phyloP scores from a whole-genome alignment of 2,329 filamentous ascomycete species.

The Kalaharituber pfeilii region DNA sequence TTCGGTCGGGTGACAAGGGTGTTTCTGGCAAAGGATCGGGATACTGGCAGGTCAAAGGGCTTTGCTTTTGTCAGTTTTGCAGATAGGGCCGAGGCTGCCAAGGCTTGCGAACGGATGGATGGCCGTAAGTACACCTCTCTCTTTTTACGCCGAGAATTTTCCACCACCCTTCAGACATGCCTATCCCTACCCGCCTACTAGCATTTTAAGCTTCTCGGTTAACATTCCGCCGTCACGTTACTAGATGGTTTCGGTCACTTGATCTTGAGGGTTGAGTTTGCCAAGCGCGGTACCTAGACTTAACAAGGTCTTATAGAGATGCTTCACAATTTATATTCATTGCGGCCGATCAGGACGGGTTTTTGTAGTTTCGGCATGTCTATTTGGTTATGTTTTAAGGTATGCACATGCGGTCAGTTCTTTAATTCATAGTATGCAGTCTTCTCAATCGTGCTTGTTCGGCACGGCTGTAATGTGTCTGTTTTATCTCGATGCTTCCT shows the following conservation, averaged over 20 bases:
- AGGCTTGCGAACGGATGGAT: conserved; percentile 95
- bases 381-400: neutral
- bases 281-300: conserved; percentile 40
- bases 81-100: conserved; percentile 73
- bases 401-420: neutral
- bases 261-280: conserved; percentile 74
- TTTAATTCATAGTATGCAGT: neutral
- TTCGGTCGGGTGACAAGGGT: conserved; percentile 94
- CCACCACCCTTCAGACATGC: too few species aligned
- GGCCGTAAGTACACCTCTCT: conserved; percentile 42
- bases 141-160: too few species aligned
- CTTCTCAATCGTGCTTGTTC: too few species aligned
- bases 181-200: too few species aligned
- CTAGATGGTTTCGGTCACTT: conserved; percentile 64
- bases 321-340: too few species aligned
- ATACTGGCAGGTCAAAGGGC: conserved; percentile 90
- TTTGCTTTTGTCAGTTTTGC: conserved; percentile 98
- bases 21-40: conserved; percentile 93
- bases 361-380: too few species aligned
- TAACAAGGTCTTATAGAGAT: too few species aligned
- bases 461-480: too few species aligned
- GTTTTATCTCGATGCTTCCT: too few species aligned
- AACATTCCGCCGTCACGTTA: conserved; percentile 1
- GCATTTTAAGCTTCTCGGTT: too few species aligned
- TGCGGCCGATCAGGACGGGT: too few species aligned